Evolutionary conservation across 352 stramenopile species (phyloP).

Genomic region (Pythium angustatum): DNA sequence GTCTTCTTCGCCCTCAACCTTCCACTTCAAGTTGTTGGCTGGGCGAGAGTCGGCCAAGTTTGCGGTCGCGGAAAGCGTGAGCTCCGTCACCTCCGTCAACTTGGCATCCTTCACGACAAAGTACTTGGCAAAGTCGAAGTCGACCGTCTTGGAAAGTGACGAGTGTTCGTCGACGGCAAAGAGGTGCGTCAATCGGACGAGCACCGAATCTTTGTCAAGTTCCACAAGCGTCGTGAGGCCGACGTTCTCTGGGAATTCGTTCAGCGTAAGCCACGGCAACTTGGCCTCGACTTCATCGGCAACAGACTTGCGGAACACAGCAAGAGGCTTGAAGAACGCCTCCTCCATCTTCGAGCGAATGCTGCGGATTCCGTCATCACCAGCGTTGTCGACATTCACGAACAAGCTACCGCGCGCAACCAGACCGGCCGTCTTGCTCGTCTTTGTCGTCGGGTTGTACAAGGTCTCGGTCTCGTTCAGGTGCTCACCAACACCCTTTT

Average conservation of each 20-base stretch:
- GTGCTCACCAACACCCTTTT: constrained; percentile 91
- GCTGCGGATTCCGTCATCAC: constrained; percentile 51
- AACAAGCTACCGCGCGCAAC: constrained; percentile 69
- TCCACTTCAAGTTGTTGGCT: constrained; percentile 66
- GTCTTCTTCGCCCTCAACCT: constrained; percentile 33
- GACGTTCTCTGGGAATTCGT: constrained; percentile 90
- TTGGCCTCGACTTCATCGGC: constrained; percentile 43
- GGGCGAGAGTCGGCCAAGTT: constrained; percentile 47
- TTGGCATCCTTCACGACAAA: constrained; percentile 50
- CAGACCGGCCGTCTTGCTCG: constrained; percentile 56
- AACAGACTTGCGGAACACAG: constrained; percentile 50
- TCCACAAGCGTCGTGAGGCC: constrained; percentile 91
- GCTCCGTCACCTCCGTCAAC: constrained; percentile 79
- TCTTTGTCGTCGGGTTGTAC: constrained; percentile 60
- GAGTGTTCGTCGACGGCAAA: constrained; percentile 89
- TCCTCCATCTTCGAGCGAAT: constrained; percentile 69
- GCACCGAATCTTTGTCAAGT: constrained; percentile 69
- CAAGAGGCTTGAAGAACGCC: constrained; percentile 66
- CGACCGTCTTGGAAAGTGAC: constrained; percentile 70
- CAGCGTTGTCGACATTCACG: constrained; percentile 58
- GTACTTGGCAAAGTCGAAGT: constrained; percentile 69
- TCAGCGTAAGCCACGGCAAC: constrained; percentile 60
- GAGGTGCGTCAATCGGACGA: constrained; percentile 94
- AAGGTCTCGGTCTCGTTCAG: constrained; percentile 93
- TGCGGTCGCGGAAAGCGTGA: constrained; percentile 87